A percentile compares a stretch with the other conserved stretches of the same genome.
These are phyloP conservation scores for Gnetum montanum DNA, from an alignment of 75 land plant species.

Conservation along the genomic window DNA sequence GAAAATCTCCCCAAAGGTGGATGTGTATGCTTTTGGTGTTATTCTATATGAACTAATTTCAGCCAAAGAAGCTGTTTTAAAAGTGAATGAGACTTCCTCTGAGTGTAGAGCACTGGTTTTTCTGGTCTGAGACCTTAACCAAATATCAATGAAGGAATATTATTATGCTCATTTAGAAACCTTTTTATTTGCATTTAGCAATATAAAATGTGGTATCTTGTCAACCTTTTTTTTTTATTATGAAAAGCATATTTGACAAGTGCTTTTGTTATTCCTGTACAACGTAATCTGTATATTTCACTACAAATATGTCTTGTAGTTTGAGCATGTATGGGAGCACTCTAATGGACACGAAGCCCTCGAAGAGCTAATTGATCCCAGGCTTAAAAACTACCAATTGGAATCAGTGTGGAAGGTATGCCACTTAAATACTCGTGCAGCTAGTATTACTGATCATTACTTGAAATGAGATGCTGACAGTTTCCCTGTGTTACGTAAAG, in stretches of 20 bases:
- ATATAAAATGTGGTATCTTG: background rate
- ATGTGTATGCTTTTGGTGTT: constrained; percentile 94
- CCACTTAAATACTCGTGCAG: background rate
- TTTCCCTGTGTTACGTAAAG: no score
- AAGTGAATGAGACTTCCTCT: constrained; percentile 12
- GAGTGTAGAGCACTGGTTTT: constrained; percentile 70
- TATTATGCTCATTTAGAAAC: no score
- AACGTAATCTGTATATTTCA: no score
- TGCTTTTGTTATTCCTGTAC: no score
- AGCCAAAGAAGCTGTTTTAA: constrained; percentile 86
- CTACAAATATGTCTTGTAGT: constrained; percentile 68
- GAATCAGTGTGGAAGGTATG: constrained; percentile 78
- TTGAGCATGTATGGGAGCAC: constrained; percentile 46
- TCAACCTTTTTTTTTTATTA: background rate
- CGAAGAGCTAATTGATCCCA: constrained; percentile 59
- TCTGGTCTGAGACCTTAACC: no score
- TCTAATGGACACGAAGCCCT: constrained; percentile 58
- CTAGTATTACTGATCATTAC: background rate
- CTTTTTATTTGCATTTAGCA: background rate
- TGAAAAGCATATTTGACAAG: no score
- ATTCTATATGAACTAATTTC: constrained; percentile 91
- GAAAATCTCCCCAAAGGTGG: constrained; percentile 85
- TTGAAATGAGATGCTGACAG: background rate
- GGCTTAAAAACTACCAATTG: constrained; percentile 63
- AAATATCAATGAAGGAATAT: no score